phyloP scores from a whole-genome alignment of 352 stramenopile species.

The Bremia lactucae region DNA sequence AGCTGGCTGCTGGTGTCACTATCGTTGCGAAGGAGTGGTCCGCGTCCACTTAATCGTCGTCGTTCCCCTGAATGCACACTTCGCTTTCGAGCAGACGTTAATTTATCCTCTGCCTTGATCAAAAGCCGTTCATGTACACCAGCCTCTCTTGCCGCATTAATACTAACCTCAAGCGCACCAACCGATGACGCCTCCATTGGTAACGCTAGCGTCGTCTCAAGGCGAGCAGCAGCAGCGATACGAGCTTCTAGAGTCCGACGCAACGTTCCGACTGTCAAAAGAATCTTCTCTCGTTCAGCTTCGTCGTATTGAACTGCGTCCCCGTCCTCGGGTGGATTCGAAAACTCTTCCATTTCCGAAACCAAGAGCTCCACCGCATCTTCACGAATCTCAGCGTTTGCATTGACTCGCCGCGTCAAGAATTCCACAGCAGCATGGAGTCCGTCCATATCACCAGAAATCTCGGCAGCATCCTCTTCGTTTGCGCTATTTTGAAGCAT shows the following conservation, averaged over 20 bases:
- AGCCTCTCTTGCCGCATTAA: constrained; percentile 47
- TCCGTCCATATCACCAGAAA: constrained; percentile 21
- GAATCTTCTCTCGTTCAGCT: constrained; percentile 22
- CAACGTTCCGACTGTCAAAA: constrained; percentile 34
- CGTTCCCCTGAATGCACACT: constrained; percentile 13
- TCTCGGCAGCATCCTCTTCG: constrained; percentile 5
- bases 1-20: constrained; percentile 22
- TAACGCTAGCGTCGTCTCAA: constrained; percentile 35
- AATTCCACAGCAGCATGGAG: constrained; percentile 48
- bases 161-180: constrained; percentile 36
- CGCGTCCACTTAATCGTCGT: constrained; percentile 16
- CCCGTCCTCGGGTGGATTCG: constrained; percentile 13
- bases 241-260: constrained; percentile 36
- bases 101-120: constrained; percentile 50
- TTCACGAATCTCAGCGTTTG: constrained; percentile 46
- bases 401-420: constrained; percentile 34
- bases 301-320: constrained; percentile 22
- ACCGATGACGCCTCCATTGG: constrained; percentile 36
- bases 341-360: constrained; percentile 43
- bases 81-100: constrained; percentile 19
- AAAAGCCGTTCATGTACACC: constrained; percentile 51
- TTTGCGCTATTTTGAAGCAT: constrained; percentile 17
- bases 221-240: constrained; percentile 30
- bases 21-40: constrained; percentile 12
- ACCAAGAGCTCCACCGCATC: constrained; percentile 45